Evolutionary conservation across 179 eudicot species (phyloP).

Genomic region (Gypsophila paniculata): DNA sequence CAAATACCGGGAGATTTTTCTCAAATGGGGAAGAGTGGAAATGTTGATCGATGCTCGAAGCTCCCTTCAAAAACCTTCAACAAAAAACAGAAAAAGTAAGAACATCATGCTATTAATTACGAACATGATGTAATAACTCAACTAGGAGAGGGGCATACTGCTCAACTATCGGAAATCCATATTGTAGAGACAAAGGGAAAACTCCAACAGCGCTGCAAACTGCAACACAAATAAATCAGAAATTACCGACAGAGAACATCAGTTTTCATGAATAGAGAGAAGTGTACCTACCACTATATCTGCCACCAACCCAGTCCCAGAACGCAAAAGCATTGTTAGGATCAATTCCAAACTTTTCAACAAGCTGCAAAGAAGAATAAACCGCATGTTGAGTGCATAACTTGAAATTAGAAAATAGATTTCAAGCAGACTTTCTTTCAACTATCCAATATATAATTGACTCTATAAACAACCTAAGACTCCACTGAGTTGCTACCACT

Average conservation of each 20-base stretch:
- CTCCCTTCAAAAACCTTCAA: constrained; percentile 85
- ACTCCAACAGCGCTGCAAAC: constrained; percentile 99
- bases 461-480: neutral
- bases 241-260: neutral
- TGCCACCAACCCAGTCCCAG: constrained; percentile 99
- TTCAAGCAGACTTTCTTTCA: constrained; percentile 3
- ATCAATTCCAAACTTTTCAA: constrained; percentile 91
- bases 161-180: constrained; percentile 83
- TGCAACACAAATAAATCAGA: constrained; percentile 34
- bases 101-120: constrained; percentile 3
- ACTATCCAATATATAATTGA: neutral
- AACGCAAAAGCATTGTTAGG: constrained; percentile 98
- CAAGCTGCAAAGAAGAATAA: constrained; percentile 60
- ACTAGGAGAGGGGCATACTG: constrained; percentile 48
- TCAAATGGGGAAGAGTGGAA: constrained; percentile 73
- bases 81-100: constrained; percentile 18
- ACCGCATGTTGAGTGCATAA: neutral
- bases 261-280: neutral
- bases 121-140: neutral
- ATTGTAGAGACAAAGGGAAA: constrained; percentile 90
- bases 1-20: constrained; percentile 76
- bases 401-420: neutral
- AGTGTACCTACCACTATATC: constrained; percentile 78
- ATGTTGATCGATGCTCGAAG: constrained; percentile 91
- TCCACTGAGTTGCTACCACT: neutral